A percentile compares a stretch with the other conserved stretches of the same genome.
phyloP scores from a whole-genome alignment of 1,284 basidiomycete species.

The Ganoderma lingzhi region DNA sequence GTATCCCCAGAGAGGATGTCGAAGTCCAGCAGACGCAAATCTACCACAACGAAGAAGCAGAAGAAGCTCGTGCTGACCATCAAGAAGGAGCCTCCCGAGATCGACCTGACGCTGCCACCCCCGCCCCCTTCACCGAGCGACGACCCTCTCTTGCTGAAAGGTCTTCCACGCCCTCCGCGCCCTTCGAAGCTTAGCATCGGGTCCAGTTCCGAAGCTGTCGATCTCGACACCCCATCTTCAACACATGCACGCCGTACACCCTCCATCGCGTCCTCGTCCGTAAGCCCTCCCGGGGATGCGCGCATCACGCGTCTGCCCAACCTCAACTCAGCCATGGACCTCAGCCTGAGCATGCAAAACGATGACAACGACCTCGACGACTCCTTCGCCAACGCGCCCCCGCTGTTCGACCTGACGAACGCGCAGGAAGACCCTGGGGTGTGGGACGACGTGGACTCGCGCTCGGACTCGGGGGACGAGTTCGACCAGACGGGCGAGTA shows the following conservation, averaged over 20 bases:
- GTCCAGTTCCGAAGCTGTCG: constrained; percentile 9
- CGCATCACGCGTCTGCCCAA: constrained; percentile 26
- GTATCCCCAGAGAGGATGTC: constrained; percentile 34
- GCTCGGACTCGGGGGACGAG: constrained; percentile 33
- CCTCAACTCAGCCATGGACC: constrained; percentile 29
- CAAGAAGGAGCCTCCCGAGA: constrained; percentile 71
- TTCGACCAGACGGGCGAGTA: constrained; percentile 61
- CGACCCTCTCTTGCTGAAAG: constrained; percentile 72
- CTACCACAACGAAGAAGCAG: constrained; percentile 38
- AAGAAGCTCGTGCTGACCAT: constrained; percentile 46
- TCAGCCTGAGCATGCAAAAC: constrained; percentile 25
- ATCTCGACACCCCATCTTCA: constrained; percentile 17
- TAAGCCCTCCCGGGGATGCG: constrained; percentile 21
- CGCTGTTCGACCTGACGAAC: constrained; percentile 42
- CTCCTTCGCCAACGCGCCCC: constrained; percentile 35
- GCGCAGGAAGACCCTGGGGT: constrained; percentile 29
- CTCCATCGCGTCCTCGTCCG: constrained; percentile 37
- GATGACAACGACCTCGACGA: constrained; percentile 30
- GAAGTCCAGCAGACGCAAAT: constrained; percentile 49
- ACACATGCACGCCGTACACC: constrained; percentile 35
- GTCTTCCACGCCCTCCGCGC: constrained; percentile 35
- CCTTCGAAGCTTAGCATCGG: background rate
- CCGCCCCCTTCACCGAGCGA: constrained; percentile 78
- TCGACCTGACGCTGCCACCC: constrained; percentile 62
- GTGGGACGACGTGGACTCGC: constrained; percentile 45